Conservation (phyloP, 1,284 basidiomycete species). For the Pseudozyma sp. region DNA sequence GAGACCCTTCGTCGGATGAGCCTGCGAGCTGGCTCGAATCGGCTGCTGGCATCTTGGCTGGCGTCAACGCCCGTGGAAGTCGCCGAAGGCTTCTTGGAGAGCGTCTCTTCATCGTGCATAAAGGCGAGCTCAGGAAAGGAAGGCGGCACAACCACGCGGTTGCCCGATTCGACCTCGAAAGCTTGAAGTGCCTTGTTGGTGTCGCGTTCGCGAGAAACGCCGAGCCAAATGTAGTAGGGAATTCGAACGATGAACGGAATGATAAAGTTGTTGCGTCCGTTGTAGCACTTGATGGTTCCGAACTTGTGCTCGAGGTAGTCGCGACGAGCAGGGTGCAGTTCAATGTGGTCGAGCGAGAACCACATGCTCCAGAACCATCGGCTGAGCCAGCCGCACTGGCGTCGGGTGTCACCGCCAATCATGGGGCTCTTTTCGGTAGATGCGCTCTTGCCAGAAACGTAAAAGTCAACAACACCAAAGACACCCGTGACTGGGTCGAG, state of each 20-base stretch:
- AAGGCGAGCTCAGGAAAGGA: constrained; percentile 64
- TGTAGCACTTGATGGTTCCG: constrained; percentile 76
- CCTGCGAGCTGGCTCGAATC: constrained; percentile 58
- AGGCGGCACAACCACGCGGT: constrained; percentile 70
- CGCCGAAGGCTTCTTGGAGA: constrained; percentile 40
- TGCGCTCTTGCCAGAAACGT: constrained; percentile 77
- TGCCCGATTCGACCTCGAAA: constrained; percentile 80
- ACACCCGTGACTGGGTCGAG: constrained; percentile 77
- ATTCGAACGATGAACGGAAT: constrained; percentile 78
- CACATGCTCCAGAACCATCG: constrained; percentile 77
- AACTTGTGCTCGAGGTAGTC: constrained; percentile 85
- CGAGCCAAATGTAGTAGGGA: constrained; percentile 82
- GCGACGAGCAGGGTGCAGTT: constrained; percentile 75
- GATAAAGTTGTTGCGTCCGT: constrained; percentile 80
- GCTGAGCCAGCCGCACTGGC: constrained; percentile 79
- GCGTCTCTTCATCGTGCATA: constrained; percentile 33
- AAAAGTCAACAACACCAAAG: constrained; percentile 82
- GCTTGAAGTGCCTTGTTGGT: constrained; percentile 75
- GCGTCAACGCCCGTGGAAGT: constrained; percentile 68
- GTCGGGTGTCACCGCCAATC: constrained; percentile 78
- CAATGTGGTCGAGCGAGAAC: constrained; percentile 84
- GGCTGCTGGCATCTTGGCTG: constrained; percentile 67
- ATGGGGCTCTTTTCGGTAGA: constrained; percentile 72
- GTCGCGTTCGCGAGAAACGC: constrained; percentile 77
- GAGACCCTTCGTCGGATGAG: constrained; percentile 68